These are phyloP conservation scores for Globisporangium irregulare DNA, from an alignment of 352 stramenopile species.

Conservation along the genomic window DNA sequence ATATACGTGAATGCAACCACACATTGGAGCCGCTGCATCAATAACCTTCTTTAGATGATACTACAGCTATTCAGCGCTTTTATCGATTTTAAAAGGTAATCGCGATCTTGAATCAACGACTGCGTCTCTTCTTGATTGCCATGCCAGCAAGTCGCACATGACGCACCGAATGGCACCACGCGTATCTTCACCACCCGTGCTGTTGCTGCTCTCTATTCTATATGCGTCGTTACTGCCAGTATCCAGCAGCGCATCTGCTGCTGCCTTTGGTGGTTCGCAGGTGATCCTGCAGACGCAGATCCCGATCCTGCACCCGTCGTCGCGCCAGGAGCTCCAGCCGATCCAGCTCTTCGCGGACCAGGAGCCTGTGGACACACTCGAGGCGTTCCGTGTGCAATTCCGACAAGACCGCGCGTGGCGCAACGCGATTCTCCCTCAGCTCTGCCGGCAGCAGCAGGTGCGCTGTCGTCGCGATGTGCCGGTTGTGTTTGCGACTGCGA, in stretches of 20 bases:
- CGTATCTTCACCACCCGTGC: neutral
- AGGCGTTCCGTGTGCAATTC: constrained; percentile 41
- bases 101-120: neutral
- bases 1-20: no score
- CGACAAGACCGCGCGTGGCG: constrained; percentile 34
- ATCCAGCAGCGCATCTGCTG: neutral
- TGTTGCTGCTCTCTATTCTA: neutral
- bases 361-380: constrained; percentile 55
- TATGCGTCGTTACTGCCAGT: neutral
- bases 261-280: neutral
- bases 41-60: no score
- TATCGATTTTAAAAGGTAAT: neutral
- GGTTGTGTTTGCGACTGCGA: constrained; percentile 20
- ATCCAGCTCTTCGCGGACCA: constrained; percentile 36
- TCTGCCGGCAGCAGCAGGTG: constrained; percentile 18
- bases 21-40: no score
- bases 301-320: constrained; percentile 16
- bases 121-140: neutral
- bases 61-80: no score
- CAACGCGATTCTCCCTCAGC: constrained; percentile 33
- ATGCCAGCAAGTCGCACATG: neutral
- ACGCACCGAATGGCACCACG: constrained; percentile 1
- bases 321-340: constrained; percentile 15
- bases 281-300: constrained; percentile 16
- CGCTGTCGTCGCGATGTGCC: constrained; percentile 21